These are phyloP conservation scores for Asterophora parasitica DNA, from an alignment of 768 basidiomycete genomes.

Conservation along the genomic window DNA sequence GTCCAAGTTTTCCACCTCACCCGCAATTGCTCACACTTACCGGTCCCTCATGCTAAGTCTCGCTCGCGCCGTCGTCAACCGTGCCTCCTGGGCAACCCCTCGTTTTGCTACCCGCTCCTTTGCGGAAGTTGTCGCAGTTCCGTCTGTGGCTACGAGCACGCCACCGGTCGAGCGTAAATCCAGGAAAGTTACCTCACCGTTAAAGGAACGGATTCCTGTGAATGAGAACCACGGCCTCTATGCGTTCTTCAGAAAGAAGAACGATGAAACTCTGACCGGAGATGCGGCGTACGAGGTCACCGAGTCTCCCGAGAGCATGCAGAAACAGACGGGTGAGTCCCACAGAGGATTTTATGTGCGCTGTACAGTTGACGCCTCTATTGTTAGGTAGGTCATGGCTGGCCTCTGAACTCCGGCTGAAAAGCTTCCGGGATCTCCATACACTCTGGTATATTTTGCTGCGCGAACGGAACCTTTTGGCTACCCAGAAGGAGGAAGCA, in stretches of 20 bases:
- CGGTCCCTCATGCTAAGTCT: conserved; percentile 11
- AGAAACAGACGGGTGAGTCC: conserved; percentile 24
- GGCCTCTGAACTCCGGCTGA: conserved; percentile 80
- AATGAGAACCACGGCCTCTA: conserved; percentile 69
- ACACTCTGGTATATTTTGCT: conserved; percentile 90
- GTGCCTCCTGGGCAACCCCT: conserved; percentile 4
- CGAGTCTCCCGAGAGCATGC: conserved; percentile 29
- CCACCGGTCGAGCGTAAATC: conserved; percentile 3
- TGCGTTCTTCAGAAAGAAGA: conserved; percentile 66
- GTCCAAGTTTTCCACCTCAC: conserved; percentile 1
- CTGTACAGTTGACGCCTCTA: conserved; percentile 1
- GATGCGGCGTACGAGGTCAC: conserved; percentile 49
- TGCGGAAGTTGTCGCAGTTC: conserved; percentile 19
- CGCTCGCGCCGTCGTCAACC: conserved; percentile 9
- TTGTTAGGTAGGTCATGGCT: conserved; percentile 78
- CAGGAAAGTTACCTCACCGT: conserved; percentile 6
- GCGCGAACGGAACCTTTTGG: conserved; percentile 85
- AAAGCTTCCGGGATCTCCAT: conserved; percentile 91
- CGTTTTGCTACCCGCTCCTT: conserved; percentile 20
- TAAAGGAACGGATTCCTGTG: conserved; percentile 29
- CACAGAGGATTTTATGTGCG: background rate
- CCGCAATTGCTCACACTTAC: background rate
- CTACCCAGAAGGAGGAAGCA: conserved; percentile 79
- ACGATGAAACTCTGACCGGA: conserved; percentile 37
- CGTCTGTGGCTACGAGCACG: conserved; percentile 6